Base-by-base conservation (phyloP, 768 basidiomycete species). In the Auriscalpium microsporum region DNA sequence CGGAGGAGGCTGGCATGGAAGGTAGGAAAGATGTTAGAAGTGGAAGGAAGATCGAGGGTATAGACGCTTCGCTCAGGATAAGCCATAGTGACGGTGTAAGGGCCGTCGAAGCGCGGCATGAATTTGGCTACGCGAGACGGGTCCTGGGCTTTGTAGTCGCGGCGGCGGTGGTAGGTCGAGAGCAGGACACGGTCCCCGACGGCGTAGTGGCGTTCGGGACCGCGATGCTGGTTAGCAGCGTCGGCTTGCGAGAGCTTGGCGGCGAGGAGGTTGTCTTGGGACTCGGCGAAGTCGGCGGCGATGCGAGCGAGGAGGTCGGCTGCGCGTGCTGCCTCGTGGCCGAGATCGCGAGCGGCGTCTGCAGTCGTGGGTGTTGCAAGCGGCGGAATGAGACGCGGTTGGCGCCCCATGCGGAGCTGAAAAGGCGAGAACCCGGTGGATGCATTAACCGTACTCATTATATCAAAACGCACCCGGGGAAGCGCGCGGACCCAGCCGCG, bases 41-140 rank as follows among this genome's bases (percentile, higher is more conserved):
- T 28, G 5, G 10, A 10, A 2, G 48, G 48, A 6, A 50, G 48
- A 8, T 4, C 23, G 7, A 50, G 48, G 2, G 57, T 59, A 55
- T 68, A 69, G 5, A 56, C 42, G 2, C 63, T 60, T 4, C 49
- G 47, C 10, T 57, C 58, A 0, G 62, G 57, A 42, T 45, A 48
- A 3, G 61, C 33, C 58, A 67, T 9, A 56, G 35, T 8, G 56
- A 65, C 55, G 0, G n/a, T 53, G 54, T 62, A 67, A 4, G 61
- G 64, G 6, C 67, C 63, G 51, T 76, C 70, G n/a, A 48, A 71
- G 0, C 63, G 53, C 73, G 0, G 21, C 21, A 21, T 21, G 21
- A 21, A 21, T 3, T 21, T 21, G 1, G 21, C 21, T 1, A 21
- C 21, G 21, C 21, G 21, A 1, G 21, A 21, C 2, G 21, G 21